A percentile compares a stretch with the other conserved stretches of the same genome.
Evolutionary conservation across 2,329 filamentous ascomycete species (phyloP).

Genomic region (Fusarium xyrophilum): DNA sequence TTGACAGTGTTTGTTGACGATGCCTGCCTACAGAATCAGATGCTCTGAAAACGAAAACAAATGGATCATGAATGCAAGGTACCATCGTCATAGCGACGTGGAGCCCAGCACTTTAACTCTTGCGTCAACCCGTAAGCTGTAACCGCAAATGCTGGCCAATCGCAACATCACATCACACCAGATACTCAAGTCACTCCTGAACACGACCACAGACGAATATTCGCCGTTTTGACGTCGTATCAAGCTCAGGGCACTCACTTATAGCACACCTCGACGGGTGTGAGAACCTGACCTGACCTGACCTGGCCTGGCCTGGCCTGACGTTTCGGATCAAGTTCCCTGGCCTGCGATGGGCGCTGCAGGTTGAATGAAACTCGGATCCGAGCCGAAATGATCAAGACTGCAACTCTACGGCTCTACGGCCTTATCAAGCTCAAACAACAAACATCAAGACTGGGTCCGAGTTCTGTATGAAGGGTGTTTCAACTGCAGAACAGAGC

Average conservation of each 20-base stretch:
- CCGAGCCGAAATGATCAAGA: conserved; percentile 16
- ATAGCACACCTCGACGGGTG: background rate
- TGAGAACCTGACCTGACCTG: background rate
- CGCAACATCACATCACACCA: conserved; percentile 12
- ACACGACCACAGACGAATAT: background rate
- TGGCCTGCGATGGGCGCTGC: conserved; percentile 4
- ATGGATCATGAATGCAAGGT: conserved; percentile 9
- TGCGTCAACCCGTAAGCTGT: conserved; percentile 4
- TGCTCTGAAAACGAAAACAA: background rate
- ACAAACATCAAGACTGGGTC: conserved; percentile 4
- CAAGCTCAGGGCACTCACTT: conserved; percentile 14
- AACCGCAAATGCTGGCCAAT: conserved; percentile 11
- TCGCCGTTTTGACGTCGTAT: background rate
- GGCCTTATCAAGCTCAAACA: conserved; percentile 3
- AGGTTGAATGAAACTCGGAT: conserved; percentile 17
- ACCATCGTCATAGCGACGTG: background rate
- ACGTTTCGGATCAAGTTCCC: conserved; percentile 13
- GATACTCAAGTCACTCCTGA: background rate
- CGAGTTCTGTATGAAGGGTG: conserved; percentile 21
- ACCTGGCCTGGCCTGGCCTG: background rate
- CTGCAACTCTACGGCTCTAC: background rate
- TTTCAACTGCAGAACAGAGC: conserved; percentile 20
- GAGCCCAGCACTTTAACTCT: background rate
- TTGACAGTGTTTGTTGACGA: conserved; percentile 3
- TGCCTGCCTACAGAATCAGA: background rate